Percentiles rank a stretch among this genome's conserved stretches.
phyloP scores from a whole-genome alignment of 441 rosid genomes.

The Corymbia calophylla region DNA sequence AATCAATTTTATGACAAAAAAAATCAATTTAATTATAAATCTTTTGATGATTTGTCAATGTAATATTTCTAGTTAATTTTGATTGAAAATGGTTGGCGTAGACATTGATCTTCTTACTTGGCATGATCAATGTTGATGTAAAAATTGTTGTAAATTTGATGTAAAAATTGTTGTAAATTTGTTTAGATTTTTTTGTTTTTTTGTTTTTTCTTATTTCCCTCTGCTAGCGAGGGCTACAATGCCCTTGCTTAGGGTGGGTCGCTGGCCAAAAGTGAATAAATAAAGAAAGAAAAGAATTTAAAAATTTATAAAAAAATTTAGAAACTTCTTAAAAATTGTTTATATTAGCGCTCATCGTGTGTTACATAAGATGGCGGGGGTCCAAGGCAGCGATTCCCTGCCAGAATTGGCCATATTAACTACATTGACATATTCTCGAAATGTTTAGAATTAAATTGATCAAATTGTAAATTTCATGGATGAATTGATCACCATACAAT shows the following conservation, averaged over 20 bases:
- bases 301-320: background rate
- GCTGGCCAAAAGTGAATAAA: background rate
- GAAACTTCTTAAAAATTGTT: background rate
- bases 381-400: background rate
- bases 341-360: rapidly evolving
- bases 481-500: rapidly evolving
- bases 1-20: too few relatives aligned
- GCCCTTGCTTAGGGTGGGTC: background rate
- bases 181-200: background rate
- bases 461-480: rapidly evolving
- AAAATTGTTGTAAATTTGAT: background rate
- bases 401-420: rapidly evolving
- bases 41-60: background rate
- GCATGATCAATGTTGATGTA: rapidly evolving
- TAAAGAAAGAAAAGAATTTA: background rate
- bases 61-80: background rate
- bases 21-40: background rate
- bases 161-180: background rate
- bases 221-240: background rate
- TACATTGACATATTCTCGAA: background rate
- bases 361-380: background rate
- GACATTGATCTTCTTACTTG: rapidly evolving
- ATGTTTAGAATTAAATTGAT: background rate
- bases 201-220: background rate
- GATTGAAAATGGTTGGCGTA: rapidly evolving